Evolutionary conservation across 176 grass and related monocot species (phyloP).

Genomic region (bread wheat (Triticum aestivum)): DNA sequence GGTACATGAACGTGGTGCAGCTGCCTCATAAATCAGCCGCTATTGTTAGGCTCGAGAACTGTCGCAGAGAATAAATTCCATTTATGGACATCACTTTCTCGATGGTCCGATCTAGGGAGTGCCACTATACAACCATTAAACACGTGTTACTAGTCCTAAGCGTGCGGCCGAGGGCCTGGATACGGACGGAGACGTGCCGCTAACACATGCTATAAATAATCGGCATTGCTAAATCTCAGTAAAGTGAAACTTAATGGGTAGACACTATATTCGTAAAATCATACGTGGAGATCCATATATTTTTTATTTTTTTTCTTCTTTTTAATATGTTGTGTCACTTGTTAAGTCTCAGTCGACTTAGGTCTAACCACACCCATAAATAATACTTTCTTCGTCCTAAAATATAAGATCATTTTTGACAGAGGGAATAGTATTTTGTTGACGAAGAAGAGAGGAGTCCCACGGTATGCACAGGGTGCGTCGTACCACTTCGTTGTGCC

Average conservation of each 20-base stretch:
- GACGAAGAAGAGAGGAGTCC: neutral
- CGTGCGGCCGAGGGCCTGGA: neutral
- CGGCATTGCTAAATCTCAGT: too few species aligned
- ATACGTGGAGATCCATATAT: too few species aligned
- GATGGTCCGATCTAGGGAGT: neutral
- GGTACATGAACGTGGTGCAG: neutral
- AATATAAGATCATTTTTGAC: too few species aligned
- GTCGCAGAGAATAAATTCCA: constrained; percentile 8
- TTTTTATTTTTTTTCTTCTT: too few species aligned
- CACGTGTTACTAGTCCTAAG: neutral
- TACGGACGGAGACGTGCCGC: neutral
- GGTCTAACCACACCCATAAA: too few species aligned
- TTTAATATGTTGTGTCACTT: too few species aligned
- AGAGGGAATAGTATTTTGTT: neutral
- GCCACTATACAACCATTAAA: neutral
- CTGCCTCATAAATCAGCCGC: constrained; percentile 12
- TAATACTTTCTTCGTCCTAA: too few species aligned
- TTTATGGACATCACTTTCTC: constrained; percentile 9
- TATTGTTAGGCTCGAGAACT: neutral
- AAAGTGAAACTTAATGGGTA: too few species aligned
- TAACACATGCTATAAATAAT: neutral
- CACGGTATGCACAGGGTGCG: neutral
- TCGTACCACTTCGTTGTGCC: neutral
- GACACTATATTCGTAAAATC: too few species aligned
- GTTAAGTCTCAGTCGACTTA: too few species aligned